phyloP scores from a whole-genome alignment of 2,329 filamentous ascomycete genomes.

The Rutstroemia sydowiana region DNA sequence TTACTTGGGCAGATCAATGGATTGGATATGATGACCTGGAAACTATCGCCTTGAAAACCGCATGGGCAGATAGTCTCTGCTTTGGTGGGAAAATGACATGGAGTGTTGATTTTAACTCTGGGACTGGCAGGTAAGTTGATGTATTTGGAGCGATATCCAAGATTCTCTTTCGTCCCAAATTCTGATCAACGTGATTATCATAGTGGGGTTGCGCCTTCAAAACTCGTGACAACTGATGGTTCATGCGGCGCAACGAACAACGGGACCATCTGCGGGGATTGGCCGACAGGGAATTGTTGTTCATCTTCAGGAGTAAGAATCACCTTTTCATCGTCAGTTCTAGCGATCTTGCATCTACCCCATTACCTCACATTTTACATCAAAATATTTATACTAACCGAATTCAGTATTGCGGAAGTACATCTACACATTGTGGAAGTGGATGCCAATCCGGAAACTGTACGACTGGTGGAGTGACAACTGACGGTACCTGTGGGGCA shows the following conservation, averaged over 20 bases:
- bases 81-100: slow-evolving; percentile 21
- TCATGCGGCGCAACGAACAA: not conserved
- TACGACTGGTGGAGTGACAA: no score
- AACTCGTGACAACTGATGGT: not conserved
- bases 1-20: slow-evolving; percentile 35
- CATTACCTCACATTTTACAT: no score
- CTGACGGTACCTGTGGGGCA: no score
- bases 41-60: slow-evolving; percentile 13
- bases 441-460: no score
- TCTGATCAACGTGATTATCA: not conserved
- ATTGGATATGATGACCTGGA: slow-evolving; percentile 33
- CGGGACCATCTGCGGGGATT: not conserved
- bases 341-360: no score
- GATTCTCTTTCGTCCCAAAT: not conserved
- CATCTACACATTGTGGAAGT: no score
- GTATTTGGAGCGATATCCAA: not conserved
- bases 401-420: no score
- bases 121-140: not conserved
- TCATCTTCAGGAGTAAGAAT: no score
- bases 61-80: slow-evolving; percentile 15
- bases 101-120: slow-evolving; percentile 16
- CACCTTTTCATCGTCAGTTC: no score
- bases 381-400: no score
- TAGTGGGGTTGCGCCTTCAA: not conserved
- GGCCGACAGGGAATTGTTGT: no score